Conservation (phyloP, 1,139 yeast species). For the Yamadazyma siamensis region DNA sequence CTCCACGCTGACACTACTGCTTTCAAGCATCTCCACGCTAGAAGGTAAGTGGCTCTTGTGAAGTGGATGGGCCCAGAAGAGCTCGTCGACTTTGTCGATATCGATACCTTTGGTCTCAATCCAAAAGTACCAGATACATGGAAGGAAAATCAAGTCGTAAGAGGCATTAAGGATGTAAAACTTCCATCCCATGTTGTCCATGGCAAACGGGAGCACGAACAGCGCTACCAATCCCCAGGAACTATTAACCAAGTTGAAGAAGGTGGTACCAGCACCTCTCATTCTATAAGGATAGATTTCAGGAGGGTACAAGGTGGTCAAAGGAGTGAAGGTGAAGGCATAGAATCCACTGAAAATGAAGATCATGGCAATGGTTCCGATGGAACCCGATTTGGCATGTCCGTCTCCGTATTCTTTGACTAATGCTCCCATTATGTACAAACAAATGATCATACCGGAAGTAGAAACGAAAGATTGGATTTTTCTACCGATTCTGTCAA, state of each 20-base stretch:
- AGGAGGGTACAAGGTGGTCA: constrained; percentile 11
- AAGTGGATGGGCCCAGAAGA: constrained; percentile 6
- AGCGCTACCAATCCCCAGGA: constrained; percentile 12
- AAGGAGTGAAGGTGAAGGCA: constrained; percentile 14
- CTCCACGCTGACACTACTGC: constrained; percentile 1
- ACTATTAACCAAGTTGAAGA: constrained; percentile 7
- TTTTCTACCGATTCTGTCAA: constrained; percentile 14
- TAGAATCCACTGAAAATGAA: constrained; percentile 16
- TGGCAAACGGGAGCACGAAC: constrained; percentile 14
- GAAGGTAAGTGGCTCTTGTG: constrained; percentile 1
- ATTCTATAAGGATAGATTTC: constrained; percentile 13
- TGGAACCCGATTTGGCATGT: constrained; percentile 10
- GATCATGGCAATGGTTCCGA: constrained; percentile 15
- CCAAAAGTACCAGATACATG: constrained; percentile 13
- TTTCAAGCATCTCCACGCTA: neutral
- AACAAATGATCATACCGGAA: constrained; percentile 11
- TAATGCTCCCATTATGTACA: constrained; percentile 13
- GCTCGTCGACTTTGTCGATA: constrained; percentile 6
- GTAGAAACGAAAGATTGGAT: constrained; percentile 9
- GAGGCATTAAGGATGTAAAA: constrained; percentile 13
- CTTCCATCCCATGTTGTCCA: constrained; percentile 13
- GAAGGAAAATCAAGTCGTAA: constrained; percentile 11
- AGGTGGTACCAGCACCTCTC: constrained; percentile 11
- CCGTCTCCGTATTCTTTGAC: constrained; percentile 14
- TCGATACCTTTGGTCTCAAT: constrained; percentile 14